phyloP scores from a whole-genome alignment of 148 eudicot genomes.

The Chenopodium album region DNA sequence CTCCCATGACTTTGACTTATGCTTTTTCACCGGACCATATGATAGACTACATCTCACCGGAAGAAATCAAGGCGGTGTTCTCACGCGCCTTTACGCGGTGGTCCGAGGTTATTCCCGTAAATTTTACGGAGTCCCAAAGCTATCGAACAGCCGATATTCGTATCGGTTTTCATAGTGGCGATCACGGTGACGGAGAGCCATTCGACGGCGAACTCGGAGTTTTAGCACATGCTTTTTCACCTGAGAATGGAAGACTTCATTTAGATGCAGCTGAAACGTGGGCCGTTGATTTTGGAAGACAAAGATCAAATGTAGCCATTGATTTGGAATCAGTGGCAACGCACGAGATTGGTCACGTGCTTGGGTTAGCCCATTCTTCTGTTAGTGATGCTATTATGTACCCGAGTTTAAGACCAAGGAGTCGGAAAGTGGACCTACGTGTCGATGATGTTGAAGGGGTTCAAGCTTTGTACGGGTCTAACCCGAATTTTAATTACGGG shows the following conservation, averaged over 20 bases:
- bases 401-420: constrained; percentile 52
- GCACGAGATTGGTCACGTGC: constrained; percentile 69
- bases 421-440: constrained; percentile 44
- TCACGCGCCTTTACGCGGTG: constrained; percentile 49
- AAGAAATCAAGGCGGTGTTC: constrained; percentile 42
- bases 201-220: constrained; percentile 63
- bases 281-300: constrained; percentile 45
- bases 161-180: constrained; percentile 47
- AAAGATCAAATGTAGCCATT: constrained; percentile 40
- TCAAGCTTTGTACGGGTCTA: constrained; percentile 56
- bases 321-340: constrained; percentile 65
- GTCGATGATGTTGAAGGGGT: constrained; percentile 59
- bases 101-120: constrained; percentile 53
- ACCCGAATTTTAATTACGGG: constrained; percentile 48
- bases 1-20: constrained; percentile 48
- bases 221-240: constrained; percentile 56
- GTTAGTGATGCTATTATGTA: constrained; percentile 55
- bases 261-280: constrained; percentile 58
- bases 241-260: constrained; percentile 54
- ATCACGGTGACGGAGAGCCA: constrained; percentile 71
- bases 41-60: constrained; percentile 30
- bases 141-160: constrained; percentile 42
- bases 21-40: constrained; percentile 37
- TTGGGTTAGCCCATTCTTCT: constrained; percentile 57
- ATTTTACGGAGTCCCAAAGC: constrained; percentile 30